These are phyloP conservation scores for Sugiyamaella smithiae DNA, from an alignment of 805 yeast species.

Conservation along the genomic window DNA sequence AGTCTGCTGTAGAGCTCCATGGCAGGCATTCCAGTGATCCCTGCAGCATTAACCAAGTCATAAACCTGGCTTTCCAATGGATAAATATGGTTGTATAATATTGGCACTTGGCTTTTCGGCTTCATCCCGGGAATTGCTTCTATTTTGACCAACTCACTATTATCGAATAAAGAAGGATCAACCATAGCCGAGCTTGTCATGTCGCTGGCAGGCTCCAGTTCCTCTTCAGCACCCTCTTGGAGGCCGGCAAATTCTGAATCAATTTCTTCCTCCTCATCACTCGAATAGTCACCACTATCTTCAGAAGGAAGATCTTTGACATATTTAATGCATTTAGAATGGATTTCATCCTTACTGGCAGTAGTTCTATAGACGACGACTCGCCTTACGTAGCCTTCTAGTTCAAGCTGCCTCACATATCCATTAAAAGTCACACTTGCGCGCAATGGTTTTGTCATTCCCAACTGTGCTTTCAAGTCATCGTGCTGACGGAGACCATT, in stretches of 20 bases:
- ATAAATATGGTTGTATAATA: conserved; percentile 48
- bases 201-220: conserved; percentile 15
- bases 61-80: conserved; percentile 66
- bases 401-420: conserved; percentile 29
- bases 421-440: conserved; percentile 25
- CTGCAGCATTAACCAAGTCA: conserved; percentile 43
- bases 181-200: neutral
- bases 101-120: conserved; percentile 1
- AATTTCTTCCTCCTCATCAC: conserved; percentile 28
- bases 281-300: conserved; percentile 32
- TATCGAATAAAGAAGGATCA: neutral
- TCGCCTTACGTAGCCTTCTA: conserved; percentile 29
- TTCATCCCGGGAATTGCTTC: conserved; percentile 14
- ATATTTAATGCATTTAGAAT: conserved; percentile 37
- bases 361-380: conserved; percentile 34
- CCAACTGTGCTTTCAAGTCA: conserved; percentile 41
- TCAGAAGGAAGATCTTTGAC: conserved; percentile 30
- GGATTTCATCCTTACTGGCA: conserved; percentile 28
- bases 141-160: conserved; percentile 11
- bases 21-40: conserved; percentile 54
- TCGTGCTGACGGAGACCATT: conserved; percentile 34
- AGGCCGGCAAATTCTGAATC: conserved; percentile 34
- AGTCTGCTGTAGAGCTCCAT: conserved; percentile 50
- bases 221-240: conserved; percentile 28
- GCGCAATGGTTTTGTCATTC: conserved; percentile 33